Evolutionary conservation across 352 stramenopile genomes (phyloP).

Genomic region (Pythium chondricola): DNA sequence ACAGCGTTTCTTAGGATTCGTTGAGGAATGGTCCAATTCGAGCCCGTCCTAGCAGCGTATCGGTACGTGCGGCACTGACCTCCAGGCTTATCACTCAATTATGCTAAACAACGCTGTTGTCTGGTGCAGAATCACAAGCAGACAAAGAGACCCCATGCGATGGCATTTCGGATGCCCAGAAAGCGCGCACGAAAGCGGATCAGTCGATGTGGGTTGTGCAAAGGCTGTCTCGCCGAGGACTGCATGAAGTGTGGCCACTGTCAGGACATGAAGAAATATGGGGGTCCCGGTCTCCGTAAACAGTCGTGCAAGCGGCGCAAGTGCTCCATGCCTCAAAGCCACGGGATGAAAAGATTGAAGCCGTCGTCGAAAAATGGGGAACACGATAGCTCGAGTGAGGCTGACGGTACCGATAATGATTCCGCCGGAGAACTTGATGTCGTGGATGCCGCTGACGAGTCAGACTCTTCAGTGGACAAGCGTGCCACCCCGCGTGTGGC

Average conservation of each 20-base stretch:
- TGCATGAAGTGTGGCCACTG: slow-evolving; percentile 86
- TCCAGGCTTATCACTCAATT: too few species aligned
- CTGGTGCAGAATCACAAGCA: too few species aligned
- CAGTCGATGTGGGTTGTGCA: slow-evolving; percentile 70
- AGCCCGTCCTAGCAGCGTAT: too few species aligned
- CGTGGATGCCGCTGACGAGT: neutral
- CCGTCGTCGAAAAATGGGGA: slow-evolving; percentile 9
- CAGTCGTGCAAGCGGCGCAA: slow-evolving; percentile 86
- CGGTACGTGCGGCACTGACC: too few species aligned
- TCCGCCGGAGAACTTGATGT: slow-evolving; percentile 1
- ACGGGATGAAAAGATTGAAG: slow-evolving; percentile 30
- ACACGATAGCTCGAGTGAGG: slow-evolving; percentile 9
- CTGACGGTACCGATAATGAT: slow-evolving; percentile 7
- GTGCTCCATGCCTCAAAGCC: slow-evolving; percentile 66
- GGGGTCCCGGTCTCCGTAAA: slow-evolving; percentile 76
- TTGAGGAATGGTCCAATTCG: too few species aligned
- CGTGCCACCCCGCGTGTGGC: too few species aligned
- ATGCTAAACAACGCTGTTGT: too few species aligned
- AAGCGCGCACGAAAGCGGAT: slow-evolving; percentile 69
- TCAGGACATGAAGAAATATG: slow-evolving; percentile 89
- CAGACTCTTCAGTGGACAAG: too few species aligned
- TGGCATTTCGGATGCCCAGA: too few species aligned
- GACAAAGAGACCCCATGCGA: too few species aligned
- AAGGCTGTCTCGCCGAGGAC: slow-evolving; percentile 68
- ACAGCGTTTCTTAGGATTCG: too few species aligned